Evolutionary conservation across 1,284 basidiomycete genomes (phyloP), one percentile per base, ranked within the genome.

Genomic region (Takashimella tepidaria): DNA sequence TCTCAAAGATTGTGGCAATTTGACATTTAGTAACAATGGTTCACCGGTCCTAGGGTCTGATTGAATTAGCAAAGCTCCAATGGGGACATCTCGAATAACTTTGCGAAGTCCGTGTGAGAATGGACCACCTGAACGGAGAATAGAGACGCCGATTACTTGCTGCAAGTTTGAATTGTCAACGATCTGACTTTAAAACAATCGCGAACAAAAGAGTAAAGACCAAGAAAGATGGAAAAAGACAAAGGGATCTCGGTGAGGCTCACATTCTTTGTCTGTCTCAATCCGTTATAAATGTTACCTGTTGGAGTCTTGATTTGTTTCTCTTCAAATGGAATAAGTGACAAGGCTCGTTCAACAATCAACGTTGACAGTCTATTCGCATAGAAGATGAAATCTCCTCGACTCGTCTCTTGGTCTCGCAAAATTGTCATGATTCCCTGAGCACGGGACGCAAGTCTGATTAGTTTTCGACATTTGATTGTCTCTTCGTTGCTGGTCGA

Each of bases 61-160:
- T 73, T 98, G 90, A 50, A 98, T 90, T 31, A 98, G 81, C 44
- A 98, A 78, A 5, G 89, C 89, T 25, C 95, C 95, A 20, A 97
- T 81, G 0, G 87, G 83, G 2, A 90, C 87, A 63, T 96, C 87
- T 45, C 88, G 86, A 51, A 97, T 83, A 4, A 95, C 92, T 23
- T 92, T 80, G 37, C 86, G 82, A 20, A 98, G 84, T n/a, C 95
- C 92, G 47, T 86, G 85, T 69, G 95, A 89, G 25, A 98, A 82
- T 1, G 90, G 88, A 3, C 90, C 89, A 6, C 93, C 93, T 2
- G 73, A 75, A 42, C 73, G 67, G 16, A 73, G 60, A 47, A 75
- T 75, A 3, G 72, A 71, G 4, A 75, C 60, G 3, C 72, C 73
- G 23, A 74, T 65, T 4, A 74, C 21, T 2, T 1, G 21, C 13